These are phyloP conservation scores for Penicillium herquei DNA, from an alignment of 495 filamentous ascomycete species.

Conservation along the genomic window DNA sequence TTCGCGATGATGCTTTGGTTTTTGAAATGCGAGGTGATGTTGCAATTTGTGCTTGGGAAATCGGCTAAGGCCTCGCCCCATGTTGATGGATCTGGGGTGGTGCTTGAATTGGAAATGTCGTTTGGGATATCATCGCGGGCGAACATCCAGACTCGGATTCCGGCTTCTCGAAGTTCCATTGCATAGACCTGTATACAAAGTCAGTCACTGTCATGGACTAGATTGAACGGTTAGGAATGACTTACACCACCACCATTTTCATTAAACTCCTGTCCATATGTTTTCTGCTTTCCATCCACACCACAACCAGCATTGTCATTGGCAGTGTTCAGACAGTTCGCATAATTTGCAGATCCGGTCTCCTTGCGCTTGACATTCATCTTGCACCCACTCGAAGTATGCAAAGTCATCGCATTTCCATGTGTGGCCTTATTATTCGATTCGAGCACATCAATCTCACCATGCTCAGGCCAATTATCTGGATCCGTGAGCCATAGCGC, in stretches of 20 bases:
- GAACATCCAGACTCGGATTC: constrained; percentile 44
- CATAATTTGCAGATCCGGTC: constrained; percentile 18
- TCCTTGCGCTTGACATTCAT: constrained; percentile 41
- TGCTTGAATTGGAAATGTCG: constrained; percentile 25
- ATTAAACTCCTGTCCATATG: constrained; percentile 39
- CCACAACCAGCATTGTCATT: constrained; percentile 38
- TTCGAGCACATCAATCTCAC: constrained; percentile 44
- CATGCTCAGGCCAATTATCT: constrained; percentile 48
- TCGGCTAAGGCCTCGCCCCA: constrained; percentile 35
- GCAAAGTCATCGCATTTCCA: constrained; percentile 36
- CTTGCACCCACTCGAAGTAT: constrained; percentile 33
- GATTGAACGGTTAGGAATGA: background rate
- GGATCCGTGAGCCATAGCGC: constrained; percentile 58
- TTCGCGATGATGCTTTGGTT: constrained; percentile 38
- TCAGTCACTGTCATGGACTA: background rate
- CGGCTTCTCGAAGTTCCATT: constrained; percentile 34
- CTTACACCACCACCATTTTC: constrained; percentile 38
- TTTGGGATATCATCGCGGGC: constrained; percentile 28
- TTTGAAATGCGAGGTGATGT: constrained; percentile 31
- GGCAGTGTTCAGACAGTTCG: constrained; percentile 18
- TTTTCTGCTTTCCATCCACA: constrained; percentile 26
- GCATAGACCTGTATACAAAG: constrained; percentile 29
- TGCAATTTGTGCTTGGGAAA: constrained; percentile 36
- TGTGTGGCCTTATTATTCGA: constrained; percentile 30
- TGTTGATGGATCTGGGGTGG: constrained; percentile 31